phyloP scores from a whole-genome alignment of 148 eudicot genomes.

The Oxyria digyna region DNA sequence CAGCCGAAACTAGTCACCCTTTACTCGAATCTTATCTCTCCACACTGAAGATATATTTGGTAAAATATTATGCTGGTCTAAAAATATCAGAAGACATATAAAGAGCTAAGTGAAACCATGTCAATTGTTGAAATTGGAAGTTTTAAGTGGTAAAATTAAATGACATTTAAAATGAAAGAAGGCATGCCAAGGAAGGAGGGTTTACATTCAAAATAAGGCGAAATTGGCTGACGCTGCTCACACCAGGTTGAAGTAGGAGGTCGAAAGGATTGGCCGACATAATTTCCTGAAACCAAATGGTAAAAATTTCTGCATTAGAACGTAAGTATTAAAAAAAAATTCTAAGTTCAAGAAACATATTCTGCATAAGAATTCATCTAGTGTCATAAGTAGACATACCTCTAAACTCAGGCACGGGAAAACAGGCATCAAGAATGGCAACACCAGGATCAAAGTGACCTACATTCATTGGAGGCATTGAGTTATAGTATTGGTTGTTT shows the following conservation, averaged over 20 bases:
- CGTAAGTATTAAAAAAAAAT: constrained; percentile 26
- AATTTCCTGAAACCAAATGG: constrained; percentile 45
- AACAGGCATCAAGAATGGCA: constrained; percentile 30
- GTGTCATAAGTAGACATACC: constrained; percentile 22
- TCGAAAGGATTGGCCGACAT: constrained; percentile 35
- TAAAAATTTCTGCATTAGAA: constrained; percentile 29
- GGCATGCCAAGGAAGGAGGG: neutral
- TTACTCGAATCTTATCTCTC: too few relatives aligned
- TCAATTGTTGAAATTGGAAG: too few relatives aligned
- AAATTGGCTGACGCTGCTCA: constrained; percentile 42
- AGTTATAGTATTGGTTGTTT: constrained; percentile 32
- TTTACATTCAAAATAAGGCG: constrained; percentile 58
- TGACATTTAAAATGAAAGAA: too few relatives aligned
- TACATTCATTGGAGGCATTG: constrained; percentile 26
- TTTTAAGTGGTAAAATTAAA: too few relatives aligned
- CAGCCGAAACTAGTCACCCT: too few relatives aligned
- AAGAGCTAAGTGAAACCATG: neutral
- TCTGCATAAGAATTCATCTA: neutral
- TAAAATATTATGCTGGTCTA: neutral
- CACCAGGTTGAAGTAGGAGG: constrained; percentile 49
- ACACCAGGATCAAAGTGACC: constrained; percentile 36
- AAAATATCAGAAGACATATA: neutral
- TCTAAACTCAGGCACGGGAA: constrained; percentile 32
- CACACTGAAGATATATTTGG: too few relatives aligned
- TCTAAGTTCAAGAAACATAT: neutral